Conservation (phyloP, 169 alveolate species). For the Eimeria sp. region DNA sequence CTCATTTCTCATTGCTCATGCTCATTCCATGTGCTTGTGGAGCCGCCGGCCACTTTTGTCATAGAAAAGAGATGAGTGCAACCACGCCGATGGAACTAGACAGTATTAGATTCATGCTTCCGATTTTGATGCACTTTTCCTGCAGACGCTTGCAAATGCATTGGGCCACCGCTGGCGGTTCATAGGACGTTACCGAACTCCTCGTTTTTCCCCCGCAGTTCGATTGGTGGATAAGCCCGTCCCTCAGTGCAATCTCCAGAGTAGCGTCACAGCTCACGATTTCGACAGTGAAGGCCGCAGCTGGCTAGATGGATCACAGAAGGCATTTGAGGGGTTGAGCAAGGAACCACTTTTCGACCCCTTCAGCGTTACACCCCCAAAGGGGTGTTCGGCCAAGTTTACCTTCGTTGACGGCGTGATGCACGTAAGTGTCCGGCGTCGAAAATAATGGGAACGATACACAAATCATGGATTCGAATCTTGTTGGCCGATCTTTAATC, state of each 20-base stretch:
- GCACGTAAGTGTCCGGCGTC: slow-evolving; percentile 26
- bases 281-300: neutral
- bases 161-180: slow-evolving; percentile 63
- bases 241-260: neutral
- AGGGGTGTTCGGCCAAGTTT: slow-evolving; percentile 16
- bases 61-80: neutral
- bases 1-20: too few species aligned
- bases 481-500: neutral
- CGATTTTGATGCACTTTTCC: neutral
- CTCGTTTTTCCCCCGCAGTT: slow-evolving; percentile 45
- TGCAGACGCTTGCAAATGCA: slow-evolving; percentile 61
- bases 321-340: slow-evolving; percentile 34
- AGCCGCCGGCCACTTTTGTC: neutral
- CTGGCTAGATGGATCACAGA: slow-evolving; percentile 4
- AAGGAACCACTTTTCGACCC: slow-evolving; percentile 60
- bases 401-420: slow-evolving; percentile 37
- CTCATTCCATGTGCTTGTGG: neutral
- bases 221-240: slow-evolving; percentile 29
- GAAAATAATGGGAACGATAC: neutral
- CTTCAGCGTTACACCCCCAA: slow-evolving; percentile 46
- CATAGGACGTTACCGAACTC: slow-evolving; percentile 5
- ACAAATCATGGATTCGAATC: neutral
- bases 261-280: slow-evolving; percentile 9
- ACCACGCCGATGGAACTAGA: neutral
- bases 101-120: neutral